Base-by-base conservation (phyloP, 805 yeast species). In the Wickerhamiella azymoides region DNA sequence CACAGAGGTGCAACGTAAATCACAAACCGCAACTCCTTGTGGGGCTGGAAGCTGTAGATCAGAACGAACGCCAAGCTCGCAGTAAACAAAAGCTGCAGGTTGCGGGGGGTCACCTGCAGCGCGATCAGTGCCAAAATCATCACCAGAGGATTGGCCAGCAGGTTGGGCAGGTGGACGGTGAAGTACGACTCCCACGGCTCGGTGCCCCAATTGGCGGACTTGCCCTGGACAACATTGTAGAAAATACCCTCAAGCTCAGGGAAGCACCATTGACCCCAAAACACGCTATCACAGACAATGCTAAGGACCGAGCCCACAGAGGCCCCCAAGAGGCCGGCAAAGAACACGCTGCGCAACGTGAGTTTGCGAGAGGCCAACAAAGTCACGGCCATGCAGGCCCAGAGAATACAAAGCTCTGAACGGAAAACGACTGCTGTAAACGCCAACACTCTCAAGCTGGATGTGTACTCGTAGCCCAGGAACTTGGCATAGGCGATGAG, bases 11-110 rank as follows among this genome's bases (percentile, higher is more conserved):
- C 64, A 0, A 77, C 66, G 60, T 88, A 89, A 14, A 80, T 67
- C 36, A 89, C 76, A 57, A 89, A 89, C 54, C 96, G 73, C 94
- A 94, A 84, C 66, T 89, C 97, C 59, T 89, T 89, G 56, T 89
- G 96, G 2, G 92, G 86, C 61, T 83, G 92, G 43, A 79, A 60
- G 0, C 96, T 85, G 72, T 86, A 71, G 5, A 76, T 55, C 1
- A 66, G 50, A n/a, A 86, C 69, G 57, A 67, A 88, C 13, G 73
- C 43, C 1, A 78, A 36, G 0, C 81, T 64, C 1, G 84, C 66
- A 14, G 72, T 49, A 1, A 73, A 67, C 24, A 79, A 56, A 5
- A 77, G 62, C 36, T 73, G 69, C 32, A 75, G 54, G 14, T 45
- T 45, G 21, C 47, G 45, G n/a, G 50, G 46, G 18, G 46, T 47